Evolutionary conservation across 2,329 filamentous ascomycete genomes (phyloP), one percentile per base, ranked within the genome.

Genomic region (Epichloe aotearoae): DNA sequence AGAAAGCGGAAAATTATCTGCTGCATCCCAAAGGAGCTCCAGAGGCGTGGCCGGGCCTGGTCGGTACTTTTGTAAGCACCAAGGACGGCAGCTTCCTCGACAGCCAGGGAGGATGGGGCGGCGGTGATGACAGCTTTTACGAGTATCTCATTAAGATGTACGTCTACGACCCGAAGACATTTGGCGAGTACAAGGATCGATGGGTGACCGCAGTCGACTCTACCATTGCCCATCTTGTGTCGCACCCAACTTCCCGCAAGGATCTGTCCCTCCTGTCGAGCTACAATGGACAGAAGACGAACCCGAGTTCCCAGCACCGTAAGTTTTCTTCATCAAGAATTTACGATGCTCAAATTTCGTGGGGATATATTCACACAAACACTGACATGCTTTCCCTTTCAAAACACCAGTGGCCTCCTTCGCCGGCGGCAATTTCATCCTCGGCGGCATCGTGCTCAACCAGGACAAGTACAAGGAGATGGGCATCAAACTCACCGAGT

Each of bases 101-200:
- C 61, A 75, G 75, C 23, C 60, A 57, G 2, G 88, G 89, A 48
- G 84, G 86, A 43, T 95, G 88, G 88, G 77, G 79, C 39, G 87
- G 84, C 47, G 84, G 85, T 6, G 77, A 77, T 33, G 88, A 94
- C 64, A 87, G 82, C 42, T 94, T 84, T 68, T 95, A 94, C 68
- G 88, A 94, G 67, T 94, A 94, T 60, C 76, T 95, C 34, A 83
- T 95, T 65, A 95, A 95, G 72, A 91, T 93, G 86, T 94, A 83
- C 59, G 66, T 91, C 50, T 94, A 94, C 64, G 84, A 91, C 61
- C 73, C 79, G 0, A 58, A 64, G 5, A 74, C 79, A 3, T 94
- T 86, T 59, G 66, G 60, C 2, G 54, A 65, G 3, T 88, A 91
- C 68, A 80, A 75, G 59, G 83, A 90, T 55, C 79, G 80, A 46